A percentile compares a stretch with the other conserved stretches of the same genome.
Conservation (phyloP, 2,329 filamentous ascomycete genomes). For the Venturia pyrina region DNA sequence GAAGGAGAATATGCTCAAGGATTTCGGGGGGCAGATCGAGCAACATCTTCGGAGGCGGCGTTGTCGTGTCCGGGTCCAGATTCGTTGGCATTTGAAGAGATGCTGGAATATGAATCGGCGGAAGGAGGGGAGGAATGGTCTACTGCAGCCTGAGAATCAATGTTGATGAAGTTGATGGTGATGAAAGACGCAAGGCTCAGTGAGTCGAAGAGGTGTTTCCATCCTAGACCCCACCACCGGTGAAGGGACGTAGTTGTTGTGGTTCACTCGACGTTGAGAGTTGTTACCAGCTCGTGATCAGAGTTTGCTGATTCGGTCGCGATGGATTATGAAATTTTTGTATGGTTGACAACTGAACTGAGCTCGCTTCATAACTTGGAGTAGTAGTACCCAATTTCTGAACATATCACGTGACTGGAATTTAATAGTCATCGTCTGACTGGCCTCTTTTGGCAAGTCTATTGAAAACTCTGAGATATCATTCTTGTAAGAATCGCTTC, state of each 20-base stretch:
- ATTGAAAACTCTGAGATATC: too few relatives aligned
- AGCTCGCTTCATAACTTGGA: too few relatives aligned
- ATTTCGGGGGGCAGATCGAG: slow-evolving; percentile 9
- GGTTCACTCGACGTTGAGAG: neutral
- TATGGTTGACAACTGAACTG: too few relatives aligned
- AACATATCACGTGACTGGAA: neutral
- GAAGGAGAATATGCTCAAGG: slow-evolving; percentile 5
- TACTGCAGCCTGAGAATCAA: neutral
- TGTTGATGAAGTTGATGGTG: neutral
- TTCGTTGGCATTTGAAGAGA: neutral
- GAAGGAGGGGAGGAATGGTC: neutral
- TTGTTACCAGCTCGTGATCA: neutral
- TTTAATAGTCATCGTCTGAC: too few relatives aligned
- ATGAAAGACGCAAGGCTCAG: neutral
- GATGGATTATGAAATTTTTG: neutral
- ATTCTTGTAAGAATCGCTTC: too few relatives aligned
- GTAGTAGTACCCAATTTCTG: too few relatives aligned
- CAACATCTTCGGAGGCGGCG: neutral
- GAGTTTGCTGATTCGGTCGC: too few relatives aligned
- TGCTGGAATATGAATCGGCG: neutral
- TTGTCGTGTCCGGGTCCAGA: neutral
- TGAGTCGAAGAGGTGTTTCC: neutral
- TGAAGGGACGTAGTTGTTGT: neutral
- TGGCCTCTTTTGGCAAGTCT: too few relatives aligned
- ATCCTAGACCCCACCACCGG: neutral